These are phyloP conservation scores for Ophiocordyceps camponoti-floridani DNA, from an alignment of 2,329 filamentous ascomycete species.

Conservation along the genomic window DNA sequence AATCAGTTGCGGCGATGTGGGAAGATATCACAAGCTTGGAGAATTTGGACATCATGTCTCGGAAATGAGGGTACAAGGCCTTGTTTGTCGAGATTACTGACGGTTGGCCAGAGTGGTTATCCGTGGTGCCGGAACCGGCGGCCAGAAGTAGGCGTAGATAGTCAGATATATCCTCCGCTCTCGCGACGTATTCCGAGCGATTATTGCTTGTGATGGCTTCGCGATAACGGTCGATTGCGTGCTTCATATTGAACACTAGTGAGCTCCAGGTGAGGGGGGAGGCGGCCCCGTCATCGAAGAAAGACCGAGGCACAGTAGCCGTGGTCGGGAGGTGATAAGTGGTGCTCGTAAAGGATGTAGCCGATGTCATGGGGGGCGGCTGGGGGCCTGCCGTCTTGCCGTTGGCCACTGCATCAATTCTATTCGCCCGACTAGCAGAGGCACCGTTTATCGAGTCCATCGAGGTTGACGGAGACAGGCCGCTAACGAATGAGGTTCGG, in stretches of 20 bases:
- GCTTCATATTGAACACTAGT: conserved; percentile 83
- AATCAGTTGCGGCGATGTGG: conserved; percentile 91
- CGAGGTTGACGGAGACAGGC: conserved; percentile 70
- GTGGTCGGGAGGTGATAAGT: conserved; percentile 39
- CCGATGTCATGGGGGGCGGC: conserved; percentile 35
- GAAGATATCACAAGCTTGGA: conserved; percentile 98
- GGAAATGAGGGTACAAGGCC: conserved; percentile 86
- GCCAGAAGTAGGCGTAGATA: conserved; percentile 86
- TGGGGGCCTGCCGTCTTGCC: conserved; percentile 16
- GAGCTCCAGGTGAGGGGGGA: conserved; percentile 75
- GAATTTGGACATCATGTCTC: conserved; percentile 99
- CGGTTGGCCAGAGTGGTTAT: conserved; percentile 95
- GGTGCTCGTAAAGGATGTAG: conserved; percentile 43
- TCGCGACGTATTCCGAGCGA: conserved; percentile 77
- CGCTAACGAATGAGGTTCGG: conserved; percentile 49
- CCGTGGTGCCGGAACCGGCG: conserved; percentile 88
- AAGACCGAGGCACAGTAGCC: conserved; percentile 54
- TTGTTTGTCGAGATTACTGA: conserved; percentile 99
- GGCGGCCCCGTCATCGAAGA: conserved; percentile 76
- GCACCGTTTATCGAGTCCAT: conserved; percentile 74
- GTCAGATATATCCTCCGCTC: conserved; percentile 96
- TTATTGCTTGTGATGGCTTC: conserved; percentile 72
- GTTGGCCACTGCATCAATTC: conserved; percentile 36
- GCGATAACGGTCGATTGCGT: conserved; percentile 75
- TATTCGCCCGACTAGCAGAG: conserved; percentile 38